These are phyloP conservation scores for Xylaria telfairii DNA, from an alignment of 495 filamentous ascomycete species.

Conservation along the genomic window DNA sequence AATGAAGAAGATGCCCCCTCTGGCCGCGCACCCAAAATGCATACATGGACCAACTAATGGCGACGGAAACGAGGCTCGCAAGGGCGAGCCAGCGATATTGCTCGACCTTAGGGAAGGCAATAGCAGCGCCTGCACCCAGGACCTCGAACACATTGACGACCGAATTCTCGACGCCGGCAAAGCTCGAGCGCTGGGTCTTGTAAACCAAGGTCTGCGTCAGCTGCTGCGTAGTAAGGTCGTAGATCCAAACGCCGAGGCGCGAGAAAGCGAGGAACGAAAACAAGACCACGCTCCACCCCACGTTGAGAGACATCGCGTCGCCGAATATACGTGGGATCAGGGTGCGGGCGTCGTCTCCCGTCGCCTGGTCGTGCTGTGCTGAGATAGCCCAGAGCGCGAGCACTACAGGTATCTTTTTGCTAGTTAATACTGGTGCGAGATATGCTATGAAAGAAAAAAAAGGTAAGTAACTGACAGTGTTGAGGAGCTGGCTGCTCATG, in stretches of 20 bases:
- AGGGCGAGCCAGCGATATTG: conserved; percentile 51
- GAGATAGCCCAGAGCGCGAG: conserved; percentile 43
- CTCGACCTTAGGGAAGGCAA: conserved; percentile 44
- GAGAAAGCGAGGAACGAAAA: conserved; percentile 52
- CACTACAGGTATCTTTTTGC: conserved; percentile 46
- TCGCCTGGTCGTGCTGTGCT: conserved; percentile 21
- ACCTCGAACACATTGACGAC: conserved; percentile 51
- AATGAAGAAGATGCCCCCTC: conserved; percentile 38
- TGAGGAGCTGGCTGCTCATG: conserved; percentile 47
- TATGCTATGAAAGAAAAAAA: not conserved
- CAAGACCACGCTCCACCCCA: conserved; percentile 41
- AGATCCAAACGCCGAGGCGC: conserved; percentile 47
- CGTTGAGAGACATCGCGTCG: conserved; percentile 23
- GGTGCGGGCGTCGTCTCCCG: conserved; percentile 1
- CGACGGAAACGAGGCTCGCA: conserved; percentile 42
- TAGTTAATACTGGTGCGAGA: conserved; percentile 13
- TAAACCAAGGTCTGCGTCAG: conserved; percentile 49
- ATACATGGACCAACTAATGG: conserved; percentile 43
- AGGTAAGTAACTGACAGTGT: conserved; percentile 37
- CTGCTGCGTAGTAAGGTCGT: conserved; percentile 54
- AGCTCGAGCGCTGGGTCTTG: conserved; percentile 44
- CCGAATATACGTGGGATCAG: conserved; percentile 5
- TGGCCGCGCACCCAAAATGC: conserved; percentile 47
- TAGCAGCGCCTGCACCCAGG: conserved; percentile 40
- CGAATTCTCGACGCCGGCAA: conserved; percentile 51